Evolutionary conservation across 2,329 filamentous ascomycete species (phyloP), one percentile per base, ranked within the genome.

Genomic region (Elsinoe batatas): DNA sequence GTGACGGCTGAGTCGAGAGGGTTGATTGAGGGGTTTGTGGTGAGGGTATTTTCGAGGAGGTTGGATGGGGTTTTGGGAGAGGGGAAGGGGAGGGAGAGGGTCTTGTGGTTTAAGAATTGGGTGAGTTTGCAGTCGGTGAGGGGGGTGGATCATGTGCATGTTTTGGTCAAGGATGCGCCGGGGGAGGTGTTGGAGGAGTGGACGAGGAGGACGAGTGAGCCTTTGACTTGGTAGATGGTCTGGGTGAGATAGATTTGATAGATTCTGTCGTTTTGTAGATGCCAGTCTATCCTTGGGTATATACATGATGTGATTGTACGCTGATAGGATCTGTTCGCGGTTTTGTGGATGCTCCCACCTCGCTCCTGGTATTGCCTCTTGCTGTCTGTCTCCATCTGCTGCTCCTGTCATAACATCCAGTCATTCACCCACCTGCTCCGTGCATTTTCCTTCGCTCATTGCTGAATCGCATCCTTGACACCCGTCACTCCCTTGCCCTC

Each of bases 81-180:
- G 30, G 54, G 58, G 10, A 62, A 64, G 57, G 68, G 71, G 68
- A 44, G 59, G 18, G 73, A 74, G 17, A 74, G 75, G 60, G 76
- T 84, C 20, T 64, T 80, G 57, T 84, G 81, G 81, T 84, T 84
- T 64, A 83, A 82, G 72, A 84, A 84, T 61, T 82, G 79, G 73
- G 76, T 76, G 7, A 74, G 74, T 36, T 62, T 83, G 66, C 81
- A 84, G 67, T 82, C 79, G 61, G 79, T 84, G 44, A 69, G 79
- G 54, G 75, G 76, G 0, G 65, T 81, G 32, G 79, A 81, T 61
- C 79, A 81, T 70, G 70, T 81, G 5, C 79, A 81, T 69, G 71
- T 81, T 15, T 64, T 81, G 17, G 66, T 81, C 1, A 69, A 68
- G 53, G 73, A 75, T 67, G 75, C 75, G 43, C 73, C 75, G 5